These are phyloP conservation scores for Glycine latifolia DNA, from an alignment of 306 rosid genomes.

Conservation along the genomic window DNA sequence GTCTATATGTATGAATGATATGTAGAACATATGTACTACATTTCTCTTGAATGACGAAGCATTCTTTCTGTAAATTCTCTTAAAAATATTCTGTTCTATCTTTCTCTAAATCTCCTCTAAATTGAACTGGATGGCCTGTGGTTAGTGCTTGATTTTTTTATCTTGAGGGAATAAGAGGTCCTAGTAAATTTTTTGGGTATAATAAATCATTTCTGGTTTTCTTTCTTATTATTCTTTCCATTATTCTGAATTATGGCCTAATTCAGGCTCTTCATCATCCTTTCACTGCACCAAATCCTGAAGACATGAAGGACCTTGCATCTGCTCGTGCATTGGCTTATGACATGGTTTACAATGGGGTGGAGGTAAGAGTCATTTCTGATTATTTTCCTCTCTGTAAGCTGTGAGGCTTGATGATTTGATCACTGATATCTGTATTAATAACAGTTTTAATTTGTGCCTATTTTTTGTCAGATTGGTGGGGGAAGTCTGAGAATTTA, in stretches of 20 bases:
- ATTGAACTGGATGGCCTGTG: not conserved
- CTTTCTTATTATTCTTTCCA: constrained; percentile 3
- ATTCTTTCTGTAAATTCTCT: not conserved
- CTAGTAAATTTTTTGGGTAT: constrained; percentile 19
- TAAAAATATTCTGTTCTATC: not conserved
- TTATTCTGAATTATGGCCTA: constrained; percentile 26
- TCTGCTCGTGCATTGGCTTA: constrained; percentile 97
- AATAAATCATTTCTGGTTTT: constrained; percentile 15
- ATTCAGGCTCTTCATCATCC: constrained; percentile 95
- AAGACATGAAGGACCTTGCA: constrained; percentile 84
- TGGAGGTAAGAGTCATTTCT: constrained; percentile 68
- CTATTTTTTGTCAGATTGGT: constrained; percentile 70
- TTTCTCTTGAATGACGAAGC: not conserved
- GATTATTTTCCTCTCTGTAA: constrained; percentile 34
- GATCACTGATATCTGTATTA: not conserved
- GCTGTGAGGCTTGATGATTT: constrained; percentile 34
- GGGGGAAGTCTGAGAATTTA: constrained; percentile 97
- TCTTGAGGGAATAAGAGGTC: not conserved
- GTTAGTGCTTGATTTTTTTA: constrained; percentile 11
- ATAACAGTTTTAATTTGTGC: constrained; percentile 36
- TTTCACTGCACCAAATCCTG: constrained; percentile 97
- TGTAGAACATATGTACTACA: not conserved
- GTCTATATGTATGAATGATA: not conserved
- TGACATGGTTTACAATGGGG: constrained; percentile 98
- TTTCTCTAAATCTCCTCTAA: not conserved